Conservation (phyloP, 2,329 filamentous ascomycete genomes). For the Stagonosporopsis vannaccii region DNA sequence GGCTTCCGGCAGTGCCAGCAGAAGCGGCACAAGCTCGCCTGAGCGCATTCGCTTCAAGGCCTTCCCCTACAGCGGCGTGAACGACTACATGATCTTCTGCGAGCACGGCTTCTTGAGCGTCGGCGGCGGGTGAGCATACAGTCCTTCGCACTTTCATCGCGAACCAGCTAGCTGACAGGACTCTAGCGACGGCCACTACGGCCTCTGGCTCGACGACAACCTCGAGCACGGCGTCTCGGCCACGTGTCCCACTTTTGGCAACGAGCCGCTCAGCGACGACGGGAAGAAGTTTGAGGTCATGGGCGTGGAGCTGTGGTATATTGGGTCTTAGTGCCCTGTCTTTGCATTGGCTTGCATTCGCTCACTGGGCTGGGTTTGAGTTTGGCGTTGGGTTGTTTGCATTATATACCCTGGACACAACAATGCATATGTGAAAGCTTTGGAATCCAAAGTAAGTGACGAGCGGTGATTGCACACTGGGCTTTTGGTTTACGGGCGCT, state of each 20-base stretch:
- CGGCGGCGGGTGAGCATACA: conserved; percentile 74
- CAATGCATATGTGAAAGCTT: too few relatives aligned
- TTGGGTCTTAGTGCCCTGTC: conserved; percentile 67
- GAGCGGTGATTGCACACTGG: too few relatives aligned
- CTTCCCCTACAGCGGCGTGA: conserved; percentile 93
- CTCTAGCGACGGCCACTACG: conserved; percentile 79
- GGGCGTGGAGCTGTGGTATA: conserved; percentile 91
- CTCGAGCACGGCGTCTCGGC: conserved; percentile 85
- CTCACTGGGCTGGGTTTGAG: not conserved
- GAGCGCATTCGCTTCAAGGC: conserved; percentile 93
- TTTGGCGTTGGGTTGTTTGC: not conserved
- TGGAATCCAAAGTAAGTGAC: too few relatives aligned
- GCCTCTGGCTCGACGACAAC: conserved; percentile 88
- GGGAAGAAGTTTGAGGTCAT: conserved; percentile 90
- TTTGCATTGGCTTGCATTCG: conserved; percentile 2
- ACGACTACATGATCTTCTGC: conserved; percentile 96
- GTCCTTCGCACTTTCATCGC: not conserved
- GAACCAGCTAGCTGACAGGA: conserved; percentile 3
- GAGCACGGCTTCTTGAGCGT: conserved; percentile 84
- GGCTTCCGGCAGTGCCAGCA: conserved; percentile 39
- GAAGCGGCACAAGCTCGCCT: conserved; percentile 63
- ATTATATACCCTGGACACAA: not conserved
- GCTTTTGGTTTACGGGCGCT: too few relatives aligned
- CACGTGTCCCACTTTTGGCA: conserved; percentile 89
- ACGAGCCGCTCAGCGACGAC: conserved; percentile 91